Evolutionary conservation across 2,329 filamentous ascomycete species (phyloP).

Genomic region (Rhexocercosporidium sp.): DNA sequence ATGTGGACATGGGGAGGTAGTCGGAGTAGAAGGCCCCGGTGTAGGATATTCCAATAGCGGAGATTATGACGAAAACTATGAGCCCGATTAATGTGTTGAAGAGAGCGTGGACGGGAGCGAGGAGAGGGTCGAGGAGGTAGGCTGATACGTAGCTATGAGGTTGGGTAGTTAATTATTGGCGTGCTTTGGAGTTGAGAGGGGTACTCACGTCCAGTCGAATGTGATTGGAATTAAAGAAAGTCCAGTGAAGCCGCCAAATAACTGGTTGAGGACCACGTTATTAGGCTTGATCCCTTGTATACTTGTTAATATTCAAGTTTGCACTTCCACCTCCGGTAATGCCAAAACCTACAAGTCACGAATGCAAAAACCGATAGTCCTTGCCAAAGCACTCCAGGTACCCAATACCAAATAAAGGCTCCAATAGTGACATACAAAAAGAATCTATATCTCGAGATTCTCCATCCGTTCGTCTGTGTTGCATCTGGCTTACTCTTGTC

Average conservation of each 20-base stretch:
- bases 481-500: slow-evolving; percentile 62
- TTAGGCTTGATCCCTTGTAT: slow-evolving; percentile 77
- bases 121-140: slow-evolving; percentile 65
- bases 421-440: slow-evolving; percentile 46
- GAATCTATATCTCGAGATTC: slow-evolving; percentile 47
- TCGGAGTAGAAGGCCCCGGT: slow-evolving; percentile 59
- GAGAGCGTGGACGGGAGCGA: slow-evolving; percentile 75
- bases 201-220: slow-evolving; percentile 72
- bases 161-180: slow-evolving; percentile 40
- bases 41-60: slow-evolving; percentile 66
- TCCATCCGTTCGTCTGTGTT: slow-evolving; percentile 59
- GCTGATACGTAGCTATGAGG: slow-evolving; percentile 27
- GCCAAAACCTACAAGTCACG: slow-evolving; percentile 72
- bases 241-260: slow-evolving; percentile 72
- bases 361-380: slow-evolving; percentile 75
- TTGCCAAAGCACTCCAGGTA: slow-evolving; percentile 66
- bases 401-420: slow-evolving; percentile 58
- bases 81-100: slow-evolving; percentile 74
- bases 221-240: slow-evolving; percentile 73
- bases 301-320: slow-evolving; percentile 61
- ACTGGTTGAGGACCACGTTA: slow-evolving; percentile 70
- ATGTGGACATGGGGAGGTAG: slow-evolving; percentile 73
- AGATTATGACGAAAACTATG: slow-evolving; percentile 66
- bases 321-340: too few species aligned
- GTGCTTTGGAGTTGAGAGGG: too few species aligned